Base-by-base conservation (phyloP, 345 rosid species). In the Corchorus olitorius region DNA sequence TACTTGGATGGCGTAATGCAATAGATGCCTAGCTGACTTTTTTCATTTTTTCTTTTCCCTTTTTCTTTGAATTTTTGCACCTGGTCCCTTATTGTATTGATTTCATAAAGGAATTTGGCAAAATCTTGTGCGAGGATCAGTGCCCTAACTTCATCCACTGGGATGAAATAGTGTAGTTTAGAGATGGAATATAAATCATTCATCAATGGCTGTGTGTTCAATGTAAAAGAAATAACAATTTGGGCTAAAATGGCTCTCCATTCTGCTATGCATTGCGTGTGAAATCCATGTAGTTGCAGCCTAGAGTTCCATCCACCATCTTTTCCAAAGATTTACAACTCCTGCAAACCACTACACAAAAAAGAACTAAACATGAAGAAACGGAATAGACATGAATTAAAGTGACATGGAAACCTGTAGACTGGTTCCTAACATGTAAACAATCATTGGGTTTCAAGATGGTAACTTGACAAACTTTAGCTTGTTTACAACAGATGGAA, bases 141-240 rank as follows among this genome's bases (percentile, higher is more conserved):
- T 43, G 34, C 11, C 34, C 10, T 45, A 67, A 66, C 71, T 63
- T 13, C 12, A 27, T 19, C 39, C 39, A 8, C 35, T 17, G 17
- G 48, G 49, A 17, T 64, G 48, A 64, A 39, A 16, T 11, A 12
- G 7, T 4, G 48, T 17, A 39, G 69, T 7, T 17, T n/a, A 27
- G 70, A 41, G 68, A 39, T 48, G 54, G 54, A 46, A 66, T 66
- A 53, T 48, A 66, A 46, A 46, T 19, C n/a, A 65, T 12, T 45
- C 53, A 45, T 20, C 43, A 6, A 39, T 6, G 33, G 52, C 34
- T 4, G 27, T 41, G 33, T n/a, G 33, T 5, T 65, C 50, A 65
- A 65, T 65, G 50, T 65, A 39, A 64, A 64, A 66, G 3, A 2
- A 13, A 3, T 46, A 39, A 48, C 8, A 45, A 49, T 68, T 63